Evolutionary conservation across 768 basidiomycete species (phyloP), one percentile per base, ranked within the genome.

Genomic region (Boletellus ananas): DNA sequence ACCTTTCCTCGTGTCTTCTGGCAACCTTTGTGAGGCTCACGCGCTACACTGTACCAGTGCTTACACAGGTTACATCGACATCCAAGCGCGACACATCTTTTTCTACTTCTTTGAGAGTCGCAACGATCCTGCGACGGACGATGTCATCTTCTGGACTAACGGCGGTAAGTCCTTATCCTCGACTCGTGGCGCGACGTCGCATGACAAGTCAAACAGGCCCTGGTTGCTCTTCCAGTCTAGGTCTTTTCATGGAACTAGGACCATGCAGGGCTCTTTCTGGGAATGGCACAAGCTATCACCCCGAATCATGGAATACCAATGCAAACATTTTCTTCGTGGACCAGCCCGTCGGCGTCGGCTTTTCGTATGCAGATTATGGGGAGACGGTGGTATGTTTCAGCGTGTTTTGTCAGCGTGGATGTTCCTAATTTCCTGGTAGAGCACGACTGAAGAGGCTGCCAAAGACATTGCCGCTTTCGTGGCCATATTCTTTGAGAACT

Each of bases 91-190:
- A 47, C 83, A 84, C 54, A 47, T 84, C 35, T 84, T 83, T 66
- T 87, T 87, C 70, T 85, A 85, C 66, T 87, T 87, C 68, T 88
- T 87, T 64, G 84, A 87, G 67, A 83, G 80, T 54, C 70, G 87
- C 52, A 72, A 72, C 42, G 69, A 79, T 56, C 83, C 83, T 25
- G 75, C 70, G 14, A 74, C 70, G 57, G 80, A 81, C 74, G 63
- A 83, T 55, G 77, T 84, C 8, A 79, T 83, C 10, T 79, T 83
- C 58, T 75, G 74, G 75, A 76, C 73, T n/a, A 75, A 75, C 49
- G 79, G 78, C 55, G 85, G 85, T 46, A 42, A 69, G 77, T 55
- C 70, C 70, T 1, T 67, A 34, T 23, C 31, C 21, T n/a, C 12
- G 39, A 36, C 12, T 4, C 9, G 36, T 6, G 12, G 3, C 17